Base-by-base conservation (phyloP, 1,284 basidiomycete genomes). In the Pascua sp. region DNA sequence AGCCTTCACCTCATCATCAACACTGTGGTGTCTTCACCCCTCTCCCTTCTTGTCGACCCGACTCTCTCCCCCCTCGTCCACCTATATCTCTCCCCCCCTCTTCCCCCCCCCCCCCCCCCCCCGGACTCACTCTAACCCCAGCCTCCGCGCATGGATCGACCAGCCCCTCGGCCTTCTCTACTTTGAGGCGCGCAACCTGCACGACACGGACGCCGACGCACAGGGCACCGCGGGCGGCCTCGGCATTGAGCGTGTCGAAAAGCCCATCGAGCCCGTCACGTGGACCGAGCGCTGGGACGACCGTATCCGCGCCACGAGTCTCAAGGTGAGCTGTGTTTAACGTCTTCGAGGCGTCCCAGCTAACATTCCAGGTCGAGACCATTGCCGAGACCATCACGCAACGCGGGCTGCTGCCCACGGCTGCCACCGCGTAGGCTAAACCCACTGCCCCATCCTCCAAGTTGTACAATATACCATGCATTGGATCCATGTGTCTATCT, bases 151-250 rank as follows among this genome's bases (percentile, higher is more conserved):
- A 10, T 88, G 85, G 60, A 95, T 97, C 55, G 93, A 97, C 74
- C 94, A 98, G 72, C 91, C 96, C 4, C 90, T 93, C 57, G 88
- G 84, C 62, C 80, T 96, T 49, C 93, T 96, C 61, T 93, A 89
- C 83, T 93, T 96, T 61, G 91, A 95, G 67, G 85, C 84, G 44
- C 82, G 84, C 47, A 81, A 64, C 9, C 37, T 59, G 2, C 69
- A 74, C 55, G 74, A 77, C 51, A 67, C 67, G 41, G 90, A 92
- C 62, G 89, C 91, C 55, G 87, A 91, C 64, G 90, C 89, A 1
- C 90, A 93, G 76, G 90, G 90, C 10, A 93, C 92, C 64, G 91
- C 91, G 5, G 91, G 91, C 52, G 91, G 91, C 38, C 79, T 95
- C 53, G 91, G 91, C 32, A 67, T 78, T 18, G 91, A 92, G 64